These are phyloP conservation scores for Pinguiococcus pyrenoidosus DNA, from an alignment of 108 stramenopile genomes.

Conservation along the genomic window DNA sequence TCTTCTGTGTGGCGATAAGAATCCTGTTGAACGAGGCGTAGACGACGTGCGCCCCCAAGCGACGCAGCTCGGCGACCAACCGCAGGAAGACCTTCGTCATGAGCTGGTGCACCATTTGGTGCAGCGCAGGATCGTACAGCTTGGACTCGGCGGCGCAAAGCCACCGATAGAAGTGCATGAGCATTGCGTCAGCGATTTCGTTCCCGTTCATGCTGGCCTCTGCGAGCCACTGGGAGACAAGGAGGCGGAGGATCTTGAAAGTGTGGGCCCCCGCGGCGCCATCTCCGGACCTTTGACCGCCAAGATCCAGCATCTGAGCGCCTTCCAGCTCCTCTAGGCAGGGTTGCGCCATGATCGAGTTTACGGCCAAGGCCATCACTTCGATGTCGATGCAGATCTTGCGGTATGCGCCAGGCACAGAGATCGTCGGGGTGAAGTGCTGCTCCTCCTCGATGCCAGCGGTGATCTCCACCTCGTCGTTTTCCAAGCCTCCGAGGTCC, in stretches of 20 bases:
- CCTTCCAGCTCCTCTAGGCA: constrained; percentile 26
- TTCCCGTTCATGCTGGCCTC: constrained; percentile 60
- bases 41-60: constrained; percentile 80
- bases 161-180: constrained; percentile 74
- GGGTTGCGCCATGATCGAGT: constrained; percentile 28
- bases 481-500: constrained; percentile 63
- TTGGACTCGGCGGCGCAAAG: constrained; percentile 65
- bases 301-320: constrained; percentile 22
- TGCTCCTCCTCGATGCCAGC: constrained; percentile 6
- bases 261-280: constrained; percentile 33
- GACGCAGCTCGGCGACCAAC: constrained; percentile 77
- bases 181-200: constrained; percentile 61
- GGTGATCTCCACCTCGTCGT: constrained; percentile 10
- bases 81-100: constrained; percentile 74
- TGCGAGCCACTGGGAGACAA: constrained; percentile 66
- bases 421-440: constrained; percentile 7
- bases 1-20: constrained; percentile 81
- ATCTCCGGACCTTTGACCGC: constrained; percentile 12
- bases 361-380: constrained; percentile 74
- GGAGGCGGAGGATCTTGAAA: constrained; percentile 59
- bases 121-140: constrained; percentile 80
- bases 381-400: constrained; percentile 82
- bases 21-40: constrained; percentile 75
- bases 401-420: constrained; percentile 63
- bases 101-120: constrained; percentile 65